Evolutionary conservation across 805 yeast species (phyloP), one percentile per base, ranked within the genome.

Genomic region (Cyberlindnera japonica): DNA sequence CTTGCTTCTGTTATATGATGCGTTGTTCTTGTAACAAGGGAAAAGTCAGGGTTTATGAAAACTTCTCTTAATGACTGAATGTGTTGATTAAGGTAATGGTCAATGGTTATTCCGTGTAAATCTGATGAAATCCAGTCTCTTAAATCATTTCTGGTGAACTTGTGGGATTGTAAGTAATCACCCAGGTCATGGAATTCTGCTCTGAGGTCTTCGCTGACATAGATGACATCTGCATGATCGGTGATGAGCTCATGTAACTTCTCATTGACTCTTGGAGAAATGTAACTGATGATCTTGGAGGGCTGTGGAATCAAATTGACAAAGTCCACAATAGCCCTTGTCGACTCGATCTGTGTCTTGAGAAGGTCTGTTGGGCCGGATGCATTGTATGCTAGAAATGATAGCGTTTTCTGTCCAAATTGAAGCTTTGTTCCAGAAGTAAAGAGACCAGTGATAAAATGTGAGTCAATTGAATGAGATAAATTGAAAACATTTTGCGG

Each of bases 111-210:
- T 2, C 42, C 44, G 26, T 48, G 38, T 18, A 56, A 35, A 8
- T 55, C 59, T 6, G 36, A 27, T 5, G 48, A 31, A 14, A 55
- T 50, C 58, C 59, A 56, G 12, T 41, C 47, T n/a, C 37, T 37
- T 19, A 55, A 32, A 28, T 50, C 47, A 24, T 43, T 41, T 34
- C 58, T 48, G 20, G 43, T 50, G 36, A 54, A 49, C 9, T 43
- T 43, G 19, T 37, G 32, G 3, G 40, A 24, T 10, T 31, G 32
- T 19, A 55, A 39, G 31, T 50, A 45, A 4, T 41, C 35, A 28
- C 53, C 51, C 17, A 55, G 40, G 18, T 51, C 37, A 2, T 44
- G 31, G 19, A 56, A 46, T 6, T 36, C 30, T 2, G 13, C 17
- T 36, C 48, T 47, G 9, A 44, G 27, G 9, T 28, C 46, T 9